Base-by-base conservation (phyloP, 345 rosid genomes). In the Aethionema arabicum region DNA sequence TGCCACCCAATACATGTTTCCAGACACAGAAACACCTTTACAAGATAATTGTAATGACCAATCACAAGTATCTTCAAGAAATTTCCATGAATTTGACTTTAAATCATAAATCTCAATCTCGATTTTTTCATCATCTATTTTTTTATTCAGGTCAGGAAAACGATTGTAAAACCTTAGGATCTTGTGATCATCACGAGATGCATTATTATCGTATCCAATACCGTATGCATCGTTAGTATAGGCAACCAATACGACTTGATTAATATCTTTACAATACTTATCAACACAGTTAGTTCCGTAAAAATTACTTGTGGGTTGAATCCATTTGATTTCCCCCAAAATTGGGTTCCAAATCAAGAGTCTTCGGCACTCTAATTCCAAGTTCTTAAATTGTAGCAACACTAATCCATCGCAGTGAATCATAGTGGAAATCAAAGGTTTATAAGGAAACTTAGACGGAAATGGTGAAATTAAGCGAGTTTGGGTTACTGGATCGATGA, bases 1-100 rank as follows among this genome's bases (percentile, higher is more conserved):
- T 40, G 64, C 41, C 42, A 70, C 16, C 74, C 74, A 69, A 69
- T 48, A 69, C 74, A 69, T 63, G 52, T 63, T 70, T 63, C 74
- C 74, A 55, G 55, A 48, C 32, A 56, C 38, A n/a, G 69, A 70
- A 0, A 63, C 69, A 33, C 74, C 69, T 13, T 63, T 63, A 37
- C 68, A 70, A 49, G 69, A 64, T 0, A 69, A 69, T 33, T 70
- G 64, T 11, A 62, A 49, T 32, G 53, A 56, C 74, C 74, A 70
- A 41, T 63, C 69, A 33, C 56, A 56, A 13, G 11, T 10, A 48
- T 10, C 27, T 12, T 4, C 33, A 49, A 56, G 1, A 35, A 32
- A 0, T 42, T 59, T 63, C 74, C 74, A 70, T 2, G 74, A 42
- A 49, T 41, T 46, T 27, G 59, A 33, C 50, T 41, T 70, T 6